Percentiles rank a stretch among this genome's conserved stretches.
phyloP scores from a whole-genome alignment of 331 rosid species.

The Stylosanthes scabra region DNA sequence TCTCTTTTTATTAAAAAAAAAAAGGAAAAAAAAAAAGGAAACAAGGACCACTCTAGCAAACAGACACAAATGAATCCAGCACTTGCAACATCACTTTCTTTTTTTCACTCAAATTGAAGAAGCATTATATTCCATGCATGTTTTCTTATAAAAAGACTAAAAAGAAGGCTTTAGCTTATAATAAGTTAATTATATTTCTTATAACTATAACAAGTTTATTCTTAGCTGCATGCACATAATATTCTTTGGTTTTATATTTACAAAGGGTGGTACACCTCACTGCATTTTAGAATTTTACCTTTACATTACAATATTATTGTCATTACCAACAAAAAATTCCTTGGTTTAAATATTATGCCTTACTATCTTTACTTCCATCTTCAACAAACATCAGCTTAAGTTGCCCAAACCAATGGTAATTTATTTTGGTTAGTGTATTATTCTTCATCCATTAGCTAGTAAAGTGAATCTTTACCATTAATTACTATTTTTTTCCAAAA shows the following conservation, averaged over 20 bases:
- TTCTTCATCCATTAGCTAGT: too few relatives aligned
- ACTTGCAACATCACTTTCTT: constrained; percentile 23
- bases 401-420: neutral
- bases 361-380: neutral
- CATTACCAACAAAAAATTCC: neutral
- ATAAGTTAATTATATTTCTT: constrained; percentile 21
- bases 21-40: constrained; percentile 20
- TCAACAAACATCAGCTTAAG: neutral
- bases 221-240: constrained; percentile 30
- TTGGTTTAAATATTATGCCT: neutral
- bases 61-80: constrained; percentile 6
- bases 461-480: too few relatives aligned
- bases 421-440: too few relatives aligned
- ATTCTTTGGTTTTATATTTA: neutral
- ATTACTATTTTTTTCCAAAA: too few relatives aligned
- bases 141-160: constrained; percentile 32
- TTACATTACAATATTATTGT: constrained; percentile 16
- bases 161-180: constrained; percentile 12
- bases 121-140: constrained; percentile 1
- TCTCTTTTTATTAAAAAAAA: constrained; percentile 21
- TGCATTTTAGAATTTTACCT: constrained; percentile 22
- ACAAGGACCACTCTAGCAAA: constrained; percentile 43
- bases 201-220: constrained; percentile 15
- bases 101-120: constrained; percentile 14
- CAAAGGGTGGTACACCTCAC: constrained; percentile 2